Conservation (phyloP, 352 stramenopile species). For the Nothophytophthora sp. region DNA sequence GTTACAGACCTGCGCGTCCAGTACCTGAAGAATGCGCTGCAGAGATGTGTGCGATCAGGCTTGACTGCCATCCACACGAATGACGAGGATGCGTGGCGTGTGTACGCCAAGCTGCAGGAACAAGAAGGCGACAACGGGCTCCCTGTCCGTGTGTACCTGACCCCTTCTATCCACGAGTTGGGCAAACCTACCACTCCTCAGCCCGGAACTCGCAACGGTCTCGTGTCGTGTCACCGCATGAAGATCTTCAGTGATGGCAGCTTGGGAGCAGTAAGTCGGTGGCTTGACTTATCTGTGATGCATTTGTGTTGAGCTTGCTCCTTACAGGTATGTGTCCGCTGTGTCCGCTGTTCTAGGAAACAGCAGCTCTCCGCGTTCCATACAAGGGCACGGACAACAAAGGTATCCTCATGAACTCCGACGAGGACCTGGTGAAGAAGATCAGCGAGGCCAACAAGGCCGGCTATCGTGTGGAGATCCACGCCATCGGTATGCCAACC, state of each 20-base stretch:
- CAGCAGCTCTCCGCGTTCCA: constrained; percentile 69
- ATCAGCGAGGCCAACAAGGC: constrained; percentile 50
- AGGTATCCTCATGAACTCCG: constrained; percentile 85
- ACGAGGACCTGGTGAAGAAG: constrained; percentile 63
- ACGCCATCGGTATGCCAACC: constrained; percentile 76
- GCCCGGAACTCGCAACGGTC: constrained; percentile 37
- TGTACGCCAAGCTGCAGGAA: constrained; percentile 79
- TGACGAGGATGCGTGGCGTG: constrained; percentile 73
- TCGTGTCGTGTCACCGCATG: constrained; percentile 83
- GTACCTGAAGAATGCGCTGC: constrained; percentile 60
- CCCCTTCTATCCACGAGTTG: constrained; percentile 68
- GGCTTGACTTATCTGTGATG: background rate
- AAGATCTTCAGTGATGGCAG: constrained; percentile 91
- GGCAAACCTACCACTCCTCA: constrained; percentile 38
- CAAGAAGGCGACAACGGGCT: constrained; percentile 37
- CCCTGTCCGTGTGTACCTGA: constrained; percentile 81
- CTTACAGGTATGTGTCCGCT: background rate
- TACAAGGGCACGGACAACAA: constrained; percentile 67
- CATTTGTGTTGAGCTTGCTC: background rate
- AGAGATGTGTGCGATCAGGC: constrained; percentile 70
- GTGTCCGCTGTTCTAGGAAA: constrained; percentile 64
- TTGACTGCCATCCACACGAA: constrained; percentile 90
- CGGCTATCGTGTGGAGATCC: constrained; percentile 86
- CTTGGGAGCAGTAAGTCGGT: constrained; percentile 67
- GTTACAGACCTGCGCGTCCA: constrained; percentile 52